Percentiles rank a stretch among this genome's conserved stretches.
phyloP scores from a whole-genome alignment of 352 stramenopile genomes.

The Pythium phragmiticola region DNA sequence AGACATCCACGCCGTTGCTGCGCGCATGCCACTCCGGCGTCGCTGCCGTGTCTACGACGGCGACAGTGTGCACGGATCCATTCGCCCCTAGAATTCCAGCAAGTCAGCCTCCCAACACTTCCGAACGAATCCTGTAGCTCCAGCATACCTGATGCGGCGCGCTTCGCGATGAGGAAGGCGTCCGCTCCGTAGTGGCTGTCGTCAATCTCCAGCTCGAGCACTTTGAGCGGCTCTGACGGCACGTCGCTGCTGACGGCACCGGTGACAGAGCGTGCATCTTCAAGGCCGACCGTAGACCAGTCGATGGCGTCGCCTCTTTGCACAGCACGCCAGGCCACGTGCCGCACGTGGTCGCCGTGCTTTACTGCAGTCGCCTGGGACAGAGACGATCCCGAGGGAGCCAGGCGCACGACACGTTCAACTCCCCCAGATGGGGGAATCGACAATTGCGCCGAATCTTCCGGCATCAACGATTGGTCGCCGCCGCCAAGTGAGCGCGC shows the following conservation, averaged over 20 bases:
- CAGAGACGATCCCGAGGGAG: slow-evolving; percentile 41
- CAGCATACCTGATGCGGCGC: slow-evolving; percentile 17
- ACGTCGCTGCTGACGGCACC: neutral
- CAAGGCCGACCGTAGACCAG: slow-evolving; percentile 24
- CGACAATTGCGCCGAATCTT: slow-evolving; percentile 13
- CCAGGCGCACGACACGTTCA: slow-evolving; percentile 54
- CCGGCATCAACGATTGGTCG: neutral
- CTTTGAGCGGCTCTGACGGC: slow-evolving; percentile 8
- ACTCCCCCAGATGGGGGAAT: slow-evolving; percentile 5
- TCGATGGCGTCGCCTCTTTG: slow-evolving; percentile 21
- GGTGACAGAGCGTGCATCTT: neutral
- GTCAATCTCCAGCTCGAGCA: slow-evolving; percentile 29
- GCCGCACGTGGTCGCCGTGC: slow-evolving; percentile 49
- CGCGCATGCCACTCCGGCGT: slow-evolving; percentile 20
- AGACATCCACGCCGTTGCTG: slow-evolving; percentile 26
- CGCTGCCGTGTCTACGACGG: slow-evolving; percentile 21
- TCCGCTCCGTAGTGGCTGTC: slow-evolving; percentile 2
- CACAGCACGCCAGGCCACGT: slow-evolving; percentile 22
- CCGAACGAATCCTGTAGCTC: neutral
- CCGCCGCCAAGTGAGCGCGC: neutral
- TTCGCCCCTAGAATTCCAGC: slow-evolving; percentile 7
- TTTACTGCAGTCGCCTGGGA: slow-evolving; percentile 37
- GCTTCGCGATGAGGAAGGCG: slow-evolving; percentile 19
- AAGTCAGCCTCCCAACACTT: neutral
- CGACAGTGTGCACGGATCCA: slow-evolving; percentile 9